Conservation (phyloP, 2,329 filamentous ascomycete genomes). For the Clarireedia paspali region DNA sequence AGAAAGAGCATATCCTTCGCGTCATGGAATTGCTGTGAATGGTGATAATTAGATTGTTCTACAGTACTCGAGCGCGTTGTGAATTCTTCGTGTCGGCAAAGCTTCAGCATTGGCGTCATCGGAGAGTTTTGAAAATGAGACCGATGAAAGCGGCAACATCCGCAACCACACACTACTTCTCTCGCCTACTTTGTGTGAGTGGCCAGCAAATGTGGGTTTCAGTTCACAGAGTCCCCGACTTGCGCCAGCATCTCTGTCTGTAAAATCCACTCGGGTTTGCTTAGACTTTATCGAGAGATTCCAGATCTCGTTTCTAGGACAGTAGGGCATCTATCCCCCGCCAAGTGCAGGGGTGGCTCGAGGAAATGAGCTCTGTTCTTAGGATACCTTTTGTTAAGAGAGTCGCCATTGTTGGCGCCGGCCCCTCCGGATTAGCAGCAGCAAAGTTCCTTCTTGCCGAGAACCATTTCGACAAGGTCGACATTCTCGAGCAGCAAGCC, state of each 20-base stretch:
- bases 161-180: neutral
- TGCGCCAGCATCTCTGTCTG: too few relatives aligned
- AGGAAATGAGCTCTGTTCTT: constrained; percentile 21
- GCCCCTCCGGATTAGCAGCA: constrained; percentile 68
- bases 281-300: too few relatives aligned
- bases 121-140: neutral
- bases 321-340: too few relatives aligned
- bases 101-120: constrained; percentile 5
- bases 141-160: neutral
- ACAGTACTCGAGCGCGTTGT: constrained; percentile 1
- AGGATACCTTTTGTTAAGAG: constrained; percentile 38
- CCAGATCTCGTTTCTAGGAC: too few relatives aligned
- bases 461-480: constrained; percentile 60
- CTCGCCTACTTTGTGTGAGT: too few relatives aligned
- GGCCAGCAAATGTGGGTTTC: too few relatives aligned
- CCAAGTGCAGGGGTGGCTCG: neutral
- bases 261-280: too few relatives aligned
- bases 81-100: constrained; percentile 6
- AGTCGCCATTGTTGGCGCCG: constrained; percentile 76
- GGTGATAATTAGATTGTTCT: neutral
- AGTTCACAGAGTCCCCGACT: too few relatives aligned
- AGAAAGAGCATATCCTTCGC: neutral
- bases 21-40: neutral
- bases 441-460: constrained; percentile 76
- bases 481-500: constrained; percentile 74